Percentiles rank a stretch among this genome's conserved stretches.
These are phyloP conservation scores for Fusarium sarcochroum DNA, from an alignment of 2,329 filamentous ascomycete species.

Conservation along the genomic window DNA sequence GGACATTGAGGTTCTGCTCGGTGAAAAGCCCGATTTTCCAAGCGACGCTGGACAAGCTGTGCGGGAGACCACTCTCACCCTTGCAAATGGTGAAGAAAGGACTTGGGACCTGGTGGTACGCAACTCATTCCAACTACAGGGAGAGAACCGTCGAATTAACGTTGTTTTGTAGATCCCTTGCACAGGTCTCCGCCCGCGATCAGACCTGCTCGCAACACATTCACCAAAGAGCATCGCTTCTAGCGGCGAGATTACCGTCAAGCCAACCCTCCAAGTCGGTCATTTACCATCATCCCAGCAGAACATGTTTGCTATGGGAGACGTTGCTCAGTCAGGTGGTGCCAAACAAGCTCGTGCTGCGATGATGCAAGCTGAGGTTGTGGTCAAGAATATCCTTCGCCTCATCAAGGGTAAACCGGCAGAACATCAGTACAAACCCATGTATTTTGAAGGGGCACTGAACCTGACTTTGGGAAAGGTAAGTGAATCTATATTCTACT, in stretches of 20 bases:
- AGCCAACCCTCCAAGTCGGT: constrained; percentile 22
- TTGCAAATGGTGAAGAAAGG: not conserved
- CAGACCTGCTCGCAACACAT: not conserved
- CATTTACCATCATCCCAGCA: not conserved
- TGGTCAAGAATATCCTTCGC: constrained; percentile 1
- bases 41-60: not conserved
- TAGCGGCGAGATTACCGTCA: constrained; percentile 18
- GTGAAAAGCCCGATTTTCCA: constrained; percentile 3
- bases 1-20: constrained; percentile 6
- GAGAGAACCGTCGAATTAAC: not conserved
- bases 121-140: not conserved
- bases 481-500: fast-evolving
- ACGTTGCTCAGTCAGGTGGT: constrained; percentile 28
- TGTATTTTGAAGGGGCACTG: constrained; percentile 18
- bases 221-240: constrained; percentile 13
- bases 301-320: constrained; percentile 20
- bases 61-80: not conserved
- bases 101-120: constrained; percentile 31
- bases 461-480: constrained; percentile 32
- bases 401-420: constrained; percentile 5
- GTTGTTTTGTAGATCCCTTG: constrained; percentile 19
- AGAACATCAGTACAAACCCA: not conserved
- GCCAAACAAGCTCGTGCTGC: constrained; percentile 32
- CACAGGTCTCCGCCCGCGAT: constrained; percentile 29
- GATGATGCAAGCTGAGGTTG: constrained; percentile 24